Evolutionary conservation across 768 basidiomycete species (phyloP).

Genomic region (Pholiota microspora): DNA sequence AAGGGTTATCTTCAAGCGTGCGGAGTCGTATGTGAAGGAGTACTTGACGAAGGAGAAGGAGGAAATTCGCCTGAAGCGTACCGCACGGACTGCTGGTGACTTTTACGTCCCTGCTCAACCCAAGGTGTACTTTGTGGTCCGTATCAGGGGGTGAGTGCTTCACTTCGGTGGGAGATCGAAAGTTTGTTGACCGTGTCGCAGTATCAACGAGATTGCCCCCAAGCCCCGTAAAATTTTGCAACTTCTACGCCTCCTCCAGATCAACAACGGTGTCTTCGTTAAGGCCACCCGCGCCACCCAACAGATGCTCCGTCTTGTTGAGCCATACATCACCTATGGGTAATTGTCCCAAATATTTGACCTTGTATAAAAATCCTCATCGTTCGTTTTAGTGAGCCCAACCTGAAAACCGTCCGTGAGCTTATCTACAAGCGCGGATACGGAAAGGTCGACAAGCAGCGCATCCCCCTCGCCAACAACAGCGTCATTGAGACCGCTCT

Average conservation of each 20-base stretch:
- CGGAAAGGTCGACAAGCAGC: constrained; percentile 97
- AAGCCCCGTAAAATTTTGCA: constrained; percentile 99
- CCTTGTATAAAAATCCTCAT: too few relatives aligned
- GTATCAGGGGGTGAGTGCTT: constrained; percentile 86
- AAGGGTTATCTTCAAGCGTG: constrained; percentile 98
- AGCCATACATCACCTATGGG: constrained; percentile 98
- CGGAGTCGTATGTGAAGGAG: constrained; percentile 97
- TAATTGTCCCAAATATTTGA: constrained; percentile 23
- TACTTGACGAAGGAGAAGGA: constrained; percentile 91
- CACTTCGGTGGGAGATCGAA: not conserved
- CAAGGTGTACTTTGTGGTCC: constrained; percentile 96
- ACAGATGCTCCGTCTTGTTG: constrained; percentile 97
- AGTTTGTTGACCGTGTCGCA: constrained; percentile 27
- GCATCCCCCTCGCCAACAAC: constrained; percentile 94
- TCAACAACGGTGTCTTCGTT: constrained; percentile 99
- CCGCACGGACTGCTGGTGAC: constrained; percentile 87
- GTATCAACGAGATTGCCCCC: constrained; percentile 99
- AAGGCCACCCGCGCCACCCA: constrained; percentile 95
- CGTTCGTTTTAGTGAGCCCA: constrained; percentile 91
- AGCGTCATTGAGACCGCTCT: constrained; percentile 87
- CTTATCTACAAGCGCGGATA: constrained; percentile 99
- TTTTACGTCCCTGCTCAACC: constrained; percentile 97
- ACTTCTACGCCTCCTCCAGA: constrained; percentile 96
- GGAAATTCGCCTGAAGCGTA: constrained; percentile 93
- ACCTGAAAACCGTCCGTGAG: constrained; percentile 95